Conservation (phyloP, 73 alveolate species). For the Paramecium tetraurelia region DNA sequence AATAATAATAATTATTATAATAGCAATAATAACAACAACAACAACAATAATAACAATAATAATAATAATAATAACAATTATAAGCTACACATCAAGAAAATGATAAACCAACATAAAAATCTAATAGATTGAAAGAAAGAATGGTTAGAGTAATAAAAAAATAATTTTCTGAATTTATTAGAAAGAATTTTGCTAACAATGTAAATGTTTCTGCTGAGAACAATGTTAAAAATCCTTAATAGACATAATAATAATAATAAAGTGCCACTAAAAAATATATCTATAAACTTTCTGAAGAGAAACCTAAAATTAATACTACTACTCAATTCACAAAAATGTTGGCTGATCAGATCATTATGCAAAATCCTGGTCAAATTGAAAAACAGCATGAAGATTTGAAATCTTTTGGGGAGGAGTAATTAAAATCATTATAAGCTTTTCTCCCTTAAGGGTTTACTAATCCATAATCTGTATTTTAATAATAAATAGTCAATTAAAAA, state of each 20-base stretch:
- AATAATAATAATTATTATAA: neutral
- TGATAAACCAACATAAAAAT: neutral
- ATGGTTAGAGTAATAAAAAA: conserved; percentile 19
- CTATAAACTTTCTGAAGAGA: neutral
- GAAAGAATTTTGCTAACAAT: conserved; percentile 21
- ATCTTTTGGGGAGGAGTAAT: neutral
- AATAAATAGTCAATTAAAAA: neutral
- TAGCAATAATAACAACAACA: neutral
- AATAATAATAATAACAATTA: neutral
- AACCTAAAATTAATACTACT: neutral
- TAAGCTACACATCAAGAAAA: neutral
- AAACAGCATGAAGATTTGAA: neutral
- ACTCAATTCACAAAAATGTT: neutral
- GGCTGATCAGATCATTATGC: neutral
- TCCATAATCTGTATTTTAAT: neutral
- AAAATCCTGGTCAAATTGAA: neutral
- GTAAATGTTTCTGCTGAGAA: neutral
- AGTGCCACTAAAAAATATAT: neutral
- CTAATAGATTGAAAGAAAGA: neutral
- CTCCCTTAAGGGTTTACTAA: neutral
- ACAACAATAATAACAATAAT: neutral
- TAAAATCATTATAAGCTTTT: neutral
- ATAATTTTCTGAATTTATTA: neutral
- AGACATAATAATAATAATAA: neutral
- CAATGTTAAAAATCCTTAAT: neutral